A percentile compares a stretch with the other conserved stretches of the same genome.
Evolutionary conservation across 2,329 filamentous ascomycete genomes (phyloP).

Genomic region (Diatrype stigma): DNA sequence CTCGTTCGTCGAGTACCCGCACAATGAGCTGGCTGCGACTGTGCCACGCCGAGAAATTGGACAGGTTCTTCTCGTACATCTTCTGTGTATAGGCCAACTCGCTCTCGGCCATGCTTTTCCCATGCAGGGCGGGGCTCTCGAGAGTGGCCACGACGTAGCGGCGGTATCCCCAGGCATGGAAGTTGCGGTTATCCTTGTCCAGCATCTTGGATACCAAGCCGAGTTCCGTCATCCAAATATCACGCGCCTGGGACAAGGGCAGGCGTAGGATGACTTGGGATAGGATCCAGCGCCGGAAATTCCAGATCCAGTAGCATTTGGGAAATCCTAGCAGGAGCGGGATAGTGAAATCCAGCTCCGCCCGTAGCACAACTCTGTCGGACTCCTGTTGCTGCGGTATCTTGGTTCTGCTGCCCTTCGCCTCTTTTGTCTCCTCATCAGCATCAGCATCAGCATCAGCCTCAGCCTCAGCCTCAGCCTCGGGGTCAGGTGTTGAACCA

Average conservation of each 20-base stretch:
- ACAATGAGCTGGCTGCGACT: slow-evolving; percentile 81
- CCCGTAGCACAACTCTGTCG: slow-evolving; percentile 53
- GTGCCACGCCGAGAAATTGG: slow-evolving; percentile 98
- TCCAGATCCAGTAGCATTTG: slow-evolving; percentile 99
- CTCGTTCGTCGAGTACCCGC: slow-evolving; percentile 66
- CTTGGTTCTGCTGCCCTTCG: too few relatives aligned
- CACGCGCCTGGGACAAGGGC: slow-evolving; percentile 48
- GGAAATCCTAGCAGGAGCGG: slow-evolving; percentile 80
- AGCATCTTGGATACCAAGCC: slow-evolving; percentile 85
- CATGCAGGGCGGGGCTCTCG: slow-evolving; percentile 53
- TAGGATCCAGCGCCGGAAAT: slow-evolving; percentile 84
- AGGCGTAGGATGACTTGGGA: slow-evolving; percentile 65
- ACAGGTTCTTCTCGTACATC: slow-evolving; percentile 81
- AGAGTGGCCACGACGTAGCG: slow-evolving; percentile 73
- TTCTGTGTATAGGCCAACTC: slow-evolving; percentile 89
- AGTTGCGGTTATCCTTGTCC: slow-evolving; percentile 79
- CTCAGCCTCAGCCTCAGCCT: slow-evolving; percentile 31
- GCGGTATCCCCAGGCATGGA: slow-evolving; percentile 94
- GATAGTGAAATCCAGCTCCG: slow-evolving; percentile 78
- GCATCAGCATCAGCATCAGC: background rate
- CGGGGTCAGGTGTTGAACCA: slow-evolving; percentile 50
- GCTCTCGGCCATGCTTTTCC: slow-evolving; percentile 63
- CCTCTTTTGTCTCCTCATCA: slow-evolving; percentile 20
- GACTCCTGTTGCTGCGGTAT: slow-evolving; percentile 12
- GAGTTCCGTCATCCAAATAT: slow-evolving; percentile 82